These are phyloP conservation scores for Scenedesmus sp. DNA, from an alignment of 163 green algal species.

Conservation along the genomic window DNA sequence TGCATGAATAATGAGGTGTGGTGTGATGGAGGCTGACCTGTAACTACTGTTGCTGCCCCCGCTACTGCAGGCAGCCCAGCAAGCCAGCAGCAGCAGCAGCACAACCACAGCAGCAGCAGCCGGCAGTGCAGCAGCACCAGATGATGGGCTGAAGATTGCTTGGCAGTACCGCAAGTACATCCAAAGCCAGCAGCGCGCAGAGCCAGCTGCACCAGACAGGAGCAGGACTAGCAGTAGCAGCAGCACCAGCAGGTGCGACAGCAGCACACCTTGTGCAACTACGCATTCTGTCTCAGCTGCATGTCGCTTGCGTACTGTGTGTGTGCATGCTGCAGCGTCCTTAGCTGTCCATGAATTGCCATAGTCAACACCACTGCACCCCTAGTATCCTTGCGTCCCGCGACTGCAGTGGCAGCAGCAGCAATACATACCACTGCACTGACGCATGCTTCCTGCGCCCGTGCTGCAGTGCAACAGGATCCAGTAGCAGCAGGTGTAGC, in stretches of 20 bases:
- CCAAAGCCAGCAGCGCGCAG: conserved; percentile 50
- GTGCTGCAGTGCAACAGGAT: background rate
- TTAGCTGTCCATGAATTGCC: background rate
- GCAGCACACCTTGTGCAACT: background rate
- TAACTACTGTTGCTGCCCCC: background rate
- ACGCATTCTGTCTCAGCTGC: background rate
- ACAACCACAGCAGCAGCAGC: background rate
- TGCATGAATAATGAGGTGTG: no score
- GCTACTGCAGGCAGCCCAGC: background rate
- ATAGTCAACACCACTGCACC: background rate
- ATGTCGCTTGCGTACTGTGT: no score
- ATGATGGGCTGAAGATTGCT: conserved; percentile 81
- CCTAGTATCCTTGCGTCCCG: no score
- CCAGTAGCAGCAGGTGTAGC: conserved; percentile 7
- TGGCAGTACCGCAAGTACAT: conserved; percentile 94
- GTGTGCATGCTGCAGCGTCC: background rate
- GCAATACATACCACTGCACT: background rate
- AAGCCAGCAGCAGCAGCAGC: conserved; percentile 28
- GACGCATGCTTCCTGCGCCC: background rate
- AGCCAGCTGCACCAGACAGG: background rate
- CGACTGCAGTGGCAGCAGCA: background rate
- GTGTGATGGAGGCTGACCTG: no score
- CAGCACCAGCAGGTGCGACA: conserved; percentile 1
- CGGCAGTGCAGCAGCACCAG: conserved; percentile 46
- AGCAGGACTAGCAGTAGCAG: conserved; percentile 11